Evolutionary conservation across 192 early-diverging fungal species (phyloP).

Genomic region (Rhizophagus sp.): DNA sequence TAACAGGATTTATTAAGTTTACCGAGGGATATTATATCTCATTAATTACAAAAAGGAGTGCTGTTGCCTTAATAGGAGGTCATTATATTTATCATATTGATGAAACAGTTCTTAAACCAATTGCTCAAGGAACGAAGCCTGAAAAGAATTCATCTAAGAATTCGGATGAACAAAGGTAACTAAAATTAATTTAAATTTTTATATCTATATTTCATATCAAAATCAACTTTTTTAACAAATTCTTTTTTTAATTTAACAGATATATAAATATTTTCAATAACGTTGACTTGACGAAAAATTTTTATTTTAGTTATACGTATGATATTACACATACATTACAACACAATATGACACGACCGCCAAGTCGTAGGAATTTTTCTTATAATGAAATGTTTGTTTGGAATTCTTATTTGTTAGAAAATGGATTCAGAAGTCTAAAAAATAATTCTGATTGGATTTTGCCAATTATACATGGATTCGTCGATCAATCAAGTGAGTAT

Average conservation of each 20-base stretch:
- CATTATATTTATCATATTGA: conserved; percentile 97
- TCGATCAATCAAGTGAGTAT: conserved; percentile 88
- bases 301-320: conserved; percentile 97
- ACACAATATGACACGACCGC: conserved; percentile 74
- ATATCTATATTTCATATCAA: neutral
- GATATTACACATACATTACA: conserved; percentile 93
- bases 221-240: neutral
- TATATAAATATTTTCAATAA: conserved; percentile 87
- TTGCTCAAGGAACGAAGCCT: conserved; percentile 61
- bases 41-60: conserved; percentile 76
- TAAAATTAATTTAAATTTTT: neutral
- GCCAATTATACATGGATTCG: conserved; percentile 91
- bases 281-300: conserved; percentile 92
- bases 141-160: conserved; percentile 77
- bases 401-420: conserved; percentile 79
- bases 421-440: conserved; percentile 65
- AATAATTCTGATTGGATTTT: conserved; percentile 75
- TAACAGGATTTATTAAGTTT: conserved; percentile 82
- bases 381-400: conserved; percentile 95
- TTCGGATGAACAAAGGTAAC: conserved; percentile 67
- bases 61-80: conserved; percentile 91
- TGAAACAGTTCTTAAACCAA: conserved; percentile 76
- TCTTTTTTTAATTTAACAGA: conserved; percentile 29
- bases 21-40: conserved; percentile 93
- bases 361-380: conserved; percentile 27